phyloP scores from a whole-genome alignment of 345 rosid species.

The Crucihimalaya himalaica region DNA sequence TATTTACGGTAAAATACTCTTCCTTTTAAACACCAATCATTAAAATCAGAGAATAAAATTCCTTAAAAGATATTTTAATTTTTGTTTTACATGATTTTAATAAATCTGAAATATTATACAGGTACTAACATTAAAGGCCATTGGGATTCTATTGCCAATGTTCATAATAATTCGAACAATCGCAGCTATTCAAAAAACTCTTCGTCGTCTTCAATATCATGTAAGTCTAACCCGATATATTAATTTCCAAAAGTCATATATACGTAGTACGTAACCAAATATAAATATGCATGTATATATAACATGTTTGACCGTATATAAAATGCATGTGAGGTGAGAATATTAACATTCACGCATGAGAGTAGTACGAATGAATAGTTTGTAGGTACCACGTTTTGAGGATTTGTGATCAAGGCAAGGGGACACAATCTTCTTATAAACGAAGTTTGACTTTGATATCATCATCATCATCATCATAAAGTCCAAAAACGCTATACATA shows the following conservation, averaged over 20 bases:
- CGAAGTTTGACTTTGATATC: conserved; percentile 26
- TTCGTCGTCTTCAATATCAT: conserved; percentile 32
- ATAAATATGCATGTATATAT: conserved; percentile 2
- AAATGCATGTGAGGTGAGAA: conserved; percentile 46
- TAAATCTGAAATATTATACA: conserved; percentile 23
- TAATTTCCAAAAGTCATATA: background rate
- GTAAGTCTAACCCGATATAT: conserved; percentile 19
- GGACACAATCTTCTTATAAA: too few relatives aligned
- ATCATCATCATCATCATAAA: background rate
- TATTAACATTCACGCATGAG: conserved; percentile 6
- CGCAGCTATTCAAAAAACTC: conserved; percentile 51
- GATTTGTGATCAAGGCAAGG: conserved; percentile 26
- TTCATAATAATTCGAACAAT: conserved; percentile 58
- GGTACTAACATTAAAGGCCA: conserved; percentile 64
- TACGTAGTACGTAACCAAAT: background rate
- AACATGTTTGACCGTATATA: conserved; percentile 21
- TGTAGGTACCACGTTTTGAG: conserved; percentile 34
- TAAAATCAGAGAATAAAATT: background rate
- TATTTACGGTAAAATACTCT: conserved; percentile 51
- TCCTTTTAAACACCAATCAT: background rate
- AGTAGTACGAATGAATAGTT: conserved; percentile 21
- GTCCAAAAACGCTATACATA: background rate
- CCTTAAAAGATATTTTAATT: background rate
- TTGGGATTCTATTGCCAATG: conserved; percentile 84
- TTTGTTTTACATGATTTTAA: background rate